These are phyloP conservation scores for Capronia epimyces DNA, from an alignment of 2,329 filamentous ascomycete species.

Conservation along the genomic window DNA sequence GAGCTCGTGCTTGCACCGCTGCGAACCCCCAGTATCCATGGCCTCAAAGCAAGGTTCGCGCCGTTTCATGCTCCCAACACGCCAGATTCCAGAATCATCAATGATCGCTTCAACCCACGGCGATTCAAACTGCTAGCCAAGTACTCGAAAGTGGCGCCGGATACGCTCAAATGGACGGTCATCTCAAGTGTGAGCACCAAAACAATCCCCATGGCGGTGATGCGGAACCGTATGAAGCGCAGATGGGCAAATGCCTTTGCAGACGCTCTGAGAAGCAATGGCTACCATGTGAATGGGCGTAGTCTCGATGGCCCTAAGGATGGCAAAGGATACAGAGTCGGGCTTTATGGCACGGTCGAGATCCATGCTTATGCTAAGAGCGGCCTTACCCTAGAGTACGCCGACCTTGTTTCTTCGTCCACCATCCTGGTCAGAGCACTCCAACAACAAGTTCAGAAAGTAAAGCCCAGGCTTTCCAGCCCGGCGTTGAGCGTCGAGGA, in stretches of 20 bases:
- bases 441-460: constrained; percentile 4
- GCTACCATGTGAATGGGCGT: constrained; percentile 33
- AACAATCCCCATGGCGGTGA: constrained; percentile 37
- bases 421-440: constrained; percentile 8
- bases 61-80: constrained; percentile 27
- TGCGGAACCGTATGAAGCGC: constrained; percentile 44
- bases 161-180: constrained; percentile 47
- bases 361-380: constrained; percentile 25
- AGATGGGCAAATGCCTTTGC: constrained; percentile 44
- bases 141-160: constrained; percentile 36
- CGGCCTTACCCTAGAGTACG: constrained; percentile 6
- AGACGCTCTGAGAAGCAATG: constrained; percentile 42
- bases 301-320: constrained; percentile 13
- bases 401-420: constrained; percentile 13
- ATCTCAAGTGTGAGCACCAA: constrained; percentile 31
- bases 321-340: constrained; percentile 5
- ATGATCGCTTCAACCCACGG: constrained; percentile 37
- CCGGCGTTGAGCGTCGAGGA: not conserved
- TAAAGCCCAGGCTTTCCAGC: not conserved
- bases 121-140: constrained; percentile 31
- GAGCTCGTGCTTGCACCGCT: constrained; percentile 6
- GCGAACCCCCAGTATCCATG: constrained; percentile 5
- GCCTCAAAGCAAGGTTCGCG: constrained; percentile 1
- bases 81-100: constrained; percentile 13
- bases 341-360: constrained; percentile 37